These are phyloP conservation scores for Aureobasidium vineae DNA, from an alignment of 2,329 filamentous ascomycete genomes.

Conservation along the genomic window DNA sequence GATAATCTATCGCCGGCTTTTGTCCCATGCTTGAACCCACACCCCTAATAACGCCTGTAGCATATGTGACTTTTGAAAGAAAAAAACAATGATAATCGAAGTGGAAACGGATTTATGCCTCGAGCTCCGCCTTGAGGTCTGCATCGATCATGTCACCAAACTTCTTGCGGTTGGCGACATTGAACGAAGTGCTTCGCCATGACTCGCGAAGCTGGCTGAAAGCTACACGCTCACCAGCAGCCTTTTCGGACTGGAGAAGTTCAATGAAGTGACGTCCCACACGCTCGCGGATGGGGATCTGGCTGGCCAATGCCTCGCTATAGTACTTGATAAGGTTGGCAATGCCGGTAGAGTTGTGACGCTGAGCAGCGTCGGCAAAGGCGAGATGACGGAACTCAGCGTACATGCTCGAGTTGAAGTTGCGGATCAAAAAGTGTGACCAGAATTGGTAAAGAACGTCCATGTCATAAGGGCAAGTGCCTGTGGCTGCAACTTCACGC, in stretches of 20 bases:
- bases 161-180: constrained; percentile 57
- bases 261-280: constrained; percentile 57
- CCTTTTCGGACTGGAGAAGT: constrained; percentile 52
- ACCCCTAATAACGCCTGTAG: constrained; percentile 11
- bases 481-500: constrained; percentile 46
- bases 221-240: constrained; percentile 44
- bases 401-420: constrained; percentile 75
- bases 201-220: constrained; percentile 54
- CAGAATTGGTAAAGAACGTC: constrained; percentile 71
- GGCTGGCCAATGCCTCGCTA: constrained; percentile 55
- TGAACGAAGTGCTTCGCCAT: constrained; percentile 55
- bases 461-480: constrained; percentile 57
- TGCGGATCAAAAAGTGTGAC: constrained; percentile 68
- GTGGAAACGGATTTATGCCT: background rate
- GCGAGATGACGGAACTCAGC: constrained; percentile 68
- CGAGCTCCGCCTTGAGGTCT: constrained; percentile 23
- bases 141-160: constrained; percentile 53
- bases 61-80: constrained; percentile 17
- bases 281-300: constrained; percentile 51
- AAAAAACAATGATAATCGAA: background rate
- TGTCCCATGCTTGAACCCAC: constrained; percentile 18
- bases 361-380: constrained; percentile 59
- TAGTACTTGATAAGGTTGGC: constrained; percentile 66
- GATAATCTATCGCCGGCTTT: constrained; percentile 24
- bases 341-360: constrained; percentile 56